Base-by-base conservation (phyloP, 371 early-diverging fungal genomes). In the Mucor plumbeus region DNA sequence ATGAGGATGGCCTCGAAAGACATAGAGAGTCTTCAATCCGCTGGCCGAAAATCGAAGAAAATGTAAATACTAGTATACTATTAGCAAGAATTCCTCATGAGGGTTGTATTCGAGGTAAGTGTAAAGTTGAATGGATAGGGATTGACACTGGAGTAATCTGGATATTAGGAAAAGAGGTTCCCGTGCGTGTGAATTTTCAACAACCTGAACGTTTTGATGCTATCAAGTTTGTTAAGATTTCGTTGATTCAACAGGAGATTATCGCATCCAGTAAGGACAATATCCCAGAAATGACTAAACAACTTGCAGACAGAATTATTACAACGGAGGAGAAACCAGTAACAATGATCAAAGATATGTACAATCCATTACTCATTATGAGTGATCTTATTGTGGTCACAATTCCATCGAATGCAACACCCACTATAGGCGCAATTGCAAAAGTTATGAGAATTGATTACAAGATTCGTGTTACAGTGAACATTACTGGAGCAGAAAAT, bases 271-370 rank as follows among this genome's bases (percentile, higher is more conserved):
- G 17, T 31, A 66, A 33, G 41, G 66, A 66, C 35, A 59, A 54
- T 34, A n/a, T 57, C 39, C 67, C 67, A 5, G 61, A 66, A 5
- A 66, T 53, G 61, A 66, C 67, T 15, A 60, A 60, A 17, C 67
- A 66, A 33, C 33, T 66, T 11, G 19, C 47, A 11, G 67, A 66
- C 14, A 66, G 40, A 60, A 15, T 66, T 9, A 21, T 66, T 15
- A 19, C 50, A 21, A 39, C 15, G 0, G 34, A 47, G 31, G 59
- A 31, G 19, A 59, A 59, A n/a, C 21, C 35, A 19, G 9, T 65
- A 19, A n/a, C 15, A 14, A 13, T 62, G 21, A 0, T 3, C 3
- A 36, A 47, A 5, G 53, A 21, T 14, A 31, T 26, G 15, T 17
- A 34, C 4, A 10, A 17, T 26, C 44, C n/a, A 40, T 54, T 40